Conservation (phyloP, 192 early-diverging fungal genomes). For the Coemansia sp. region DNA sequence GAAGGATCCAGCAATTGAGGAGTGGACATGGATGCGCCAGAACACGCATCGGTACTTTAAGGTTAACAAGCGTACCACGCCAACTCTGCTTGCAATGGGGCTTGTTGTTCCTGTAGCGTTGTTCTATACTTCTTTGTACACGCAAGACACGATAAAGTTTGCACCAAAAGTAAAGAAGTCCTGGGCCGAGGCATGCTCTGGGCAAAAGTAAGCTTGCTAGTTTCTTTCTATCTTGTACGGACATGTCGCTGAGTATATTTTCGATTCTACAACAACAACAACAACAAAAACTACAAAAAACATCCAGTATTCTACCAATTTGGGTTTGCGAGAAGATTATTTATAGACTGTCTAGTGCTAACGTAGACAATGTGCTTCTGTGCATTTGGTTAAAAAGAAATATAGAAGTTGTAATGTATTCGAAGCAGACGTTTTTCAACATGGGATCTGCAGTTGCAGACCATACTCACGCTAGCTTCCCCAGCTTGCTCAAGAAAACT, state of each 20-base stretch:
- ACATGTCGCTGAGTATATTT: not conserved
- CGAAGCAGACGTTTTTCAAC: not conserved
- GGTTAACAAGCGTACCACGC: constrained; percentile 47
- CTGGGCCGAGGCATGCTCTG: constrained; percentile 46
- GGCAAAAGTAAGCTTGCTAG: constrained; percentile 16
- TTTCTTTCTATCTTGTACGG: not conserved
- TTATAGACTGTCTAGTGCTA: not conserved
- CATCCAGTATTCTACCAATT: not conserved
- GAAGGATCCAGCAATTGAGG: constrained; percentile 56
- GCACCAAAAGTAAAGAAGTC: constrained; percentile 39
- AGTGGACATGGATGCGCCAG: constrained; percentile 56
- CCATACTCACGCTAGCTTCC: constrained; percentile 10
- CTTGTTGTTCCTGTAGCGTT: constrained; percentile 31
- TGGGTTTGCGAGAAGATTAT: not conserved
- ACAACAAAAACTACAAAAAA: not conserved
- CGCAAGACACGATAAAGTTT: constrained; percentile 38
- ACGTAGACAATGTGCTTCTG: too few species aligned
- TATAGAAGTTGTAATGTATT: too few species aligned
- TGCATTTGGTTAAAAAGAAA: too few species aligned
- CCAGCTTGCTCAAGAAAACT: not conserved
- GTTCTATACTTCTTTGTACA: constrained; percentile 20
- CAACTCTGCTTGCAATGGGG: constrained; percentile 40
- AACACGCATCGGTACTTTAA: constrained; percentile 56
- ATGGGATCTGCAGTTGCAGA: constrained; percentile 1
- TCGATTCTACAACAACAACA: not conserved